Evolutionary conservation across 2,329 filamentous ascomycete species (phyloP).

Genomic region (Akanthomyces lecanii): DNA sequence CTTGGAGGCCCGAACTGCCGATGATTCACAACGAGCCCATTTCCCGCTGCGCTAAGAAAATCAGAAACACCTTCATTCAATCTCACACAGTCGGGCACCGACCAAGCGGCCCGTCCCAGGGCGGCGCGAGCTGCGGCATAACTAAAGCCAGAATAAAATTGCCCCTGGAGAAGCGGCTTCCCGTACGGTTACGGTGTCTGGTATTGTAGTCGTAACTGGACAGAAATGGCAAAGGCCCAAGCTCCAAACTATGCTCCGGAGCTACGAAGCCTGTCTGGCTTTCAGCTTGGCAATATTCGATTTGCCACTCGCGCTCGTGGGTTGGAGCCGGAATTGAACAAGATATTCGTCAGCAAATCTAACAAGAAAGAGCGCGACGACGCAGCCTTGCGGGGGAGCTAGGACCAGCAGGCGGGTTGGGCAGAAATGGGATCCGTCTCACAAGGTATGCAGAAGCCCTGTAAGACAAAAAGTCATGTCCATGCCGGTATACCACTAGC

Average conservation of each 20-base stretch:
- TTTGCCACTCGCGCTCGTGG: no score
- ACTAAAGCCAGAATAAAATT: not conserved
- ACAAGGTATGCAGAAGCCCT: not conserved
- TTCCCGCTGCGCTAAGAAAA: not conserved
- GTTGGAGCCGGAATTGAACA: not conserved
- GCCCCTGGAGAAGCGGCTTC: not conserved
- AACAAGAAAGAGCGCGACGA: not conserved
- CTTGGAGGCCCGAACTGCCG: not conserved
- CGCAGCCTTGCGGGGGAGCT: not conserved
- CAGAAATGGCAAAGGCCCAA: no score
- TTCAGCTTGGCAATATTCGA: no score
- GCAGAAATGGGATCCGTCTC: not conserved
- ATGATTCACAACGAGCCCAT: not conserved
- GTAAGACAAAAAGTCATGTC: not conserved
- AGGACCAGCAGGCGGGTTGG: not conserved
- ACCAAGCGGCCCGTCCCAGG: constrained; percentile 4
- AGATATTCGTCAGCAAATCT: not conserved
- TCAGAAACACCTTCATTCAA: not conserved
- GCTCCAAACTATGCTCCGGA: not conserved
- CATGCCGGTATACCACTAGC: not conserved
- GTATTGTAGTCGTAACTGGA: no score
- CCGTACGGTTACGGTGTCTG: no score
- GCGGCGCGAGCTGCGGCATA: not conserved
- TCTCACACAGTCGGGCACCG: not conserved
- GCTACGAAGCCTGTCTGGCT: not conserved